phyloP scores from a whole-genome alignment of 495 filamentous ascomycete species.

The Xylaria telfairii region DNA sequence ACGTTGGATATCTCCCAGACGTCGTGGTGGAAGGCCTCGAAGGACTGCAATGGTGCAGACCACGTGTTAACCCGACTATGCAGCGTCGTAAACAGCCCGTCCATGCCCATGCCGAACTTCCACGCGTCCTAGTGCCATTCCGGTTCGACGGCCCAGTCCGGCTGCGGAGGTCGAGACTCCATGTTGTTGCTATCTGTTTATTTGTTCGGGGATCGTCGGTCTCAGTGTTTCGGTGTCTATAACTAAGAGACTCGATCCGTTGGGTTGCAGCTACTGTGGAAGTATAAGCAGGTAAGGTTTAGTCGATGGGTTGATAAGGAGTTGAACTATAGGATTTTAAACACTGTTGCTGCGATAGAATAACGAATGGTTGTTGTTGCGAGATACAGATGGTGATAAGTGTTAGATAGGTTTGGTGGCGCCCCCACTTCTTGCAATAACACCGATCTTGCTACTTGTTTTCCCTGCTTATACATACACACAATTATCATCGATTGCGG shows the following conservation, averaged over 20 bases:
- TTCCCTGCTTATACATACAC: too few species aligned
- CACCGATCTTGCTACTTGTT: too few species aligned
- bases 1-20: conserved; percentile 35
- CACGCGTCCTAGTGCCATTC: background rate
- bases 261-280: background rate
- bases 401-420: too few species aligned
- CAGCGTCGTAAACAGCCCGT: conserved; percentile 47
- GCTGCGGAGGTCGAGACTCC: background rate
- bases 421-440: too few species aligned
- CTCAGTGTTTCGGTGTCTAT: background rate
- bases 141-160: background rate
- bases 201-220: background rate
- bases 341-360: too few species aligned
- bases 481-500: too few species aligned
- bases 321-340: too few species aligned
- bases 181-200: background rate
- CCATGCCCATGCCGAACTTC: conserved; percentile 41
- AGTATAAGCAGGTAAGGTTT: too few species aligned
- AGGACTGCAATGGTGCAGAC: conserved; percentile 44
- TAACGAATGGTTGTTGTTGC: too few species aligned
- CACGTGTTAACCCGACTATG: conserved; percentile 52
- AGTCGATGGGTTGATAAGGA: too few species aligned
- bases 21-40: conserved; percentile 52
- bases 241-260: background rate
- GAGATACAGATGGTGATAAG: too few species aligned